Evolutionary conservation across 345 rosid genomes (phyloP).

Genomic region (Syzygium aqueum): DNA sequence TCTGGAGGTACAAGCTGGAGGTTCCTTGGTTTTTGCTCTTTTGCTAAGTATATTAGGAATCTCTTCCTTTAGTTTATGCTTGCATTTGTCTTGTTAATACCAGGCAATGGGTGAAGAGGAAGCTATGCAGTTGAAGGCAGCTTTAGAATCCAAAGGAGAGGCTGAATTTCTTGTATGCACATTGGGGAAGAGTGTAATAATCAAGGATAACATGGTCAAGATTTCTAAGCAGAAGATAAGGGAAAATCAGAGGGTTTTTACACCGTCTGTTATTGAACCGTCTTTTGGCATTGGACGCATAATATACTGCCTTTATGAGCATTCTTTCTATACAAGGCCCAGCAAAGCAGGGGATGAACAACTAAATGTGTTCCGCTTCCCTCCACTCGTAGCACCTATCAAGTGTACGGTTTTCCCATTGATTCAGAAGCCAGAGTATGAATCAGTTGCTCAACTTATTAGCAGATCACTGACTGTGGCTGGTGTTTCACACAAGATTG

Average conservation of each 20-base stretch:
- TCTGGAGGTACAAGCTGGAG: slow-evolving; percentile 5
- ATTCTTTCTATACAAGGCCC: slow-evolving; percentile 76
- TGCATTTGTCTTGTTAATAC: neutral
- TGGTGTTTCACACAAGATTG: slow-evolving; percentile 87
- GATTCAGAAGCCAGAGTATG: slow-evolving; percentile 76
- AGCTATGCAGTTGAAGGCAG: slow-evolving; percentile 78
- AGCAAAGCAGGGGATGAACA: slow-evolving; percentile 92
- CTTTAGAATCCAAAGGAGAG: slow-evolving; percentile 76
- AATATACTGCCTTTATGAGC: slow-evolving; percentile 85
- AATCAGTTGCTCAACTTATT: slow-evolving; percentile 62
- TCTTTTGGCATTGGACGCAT: slow-evolving; percentile 95
- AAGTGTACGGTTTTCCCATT: slow-evolving; percentile 96
- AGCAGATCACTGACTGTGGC: slow-evolving; percentile 61
- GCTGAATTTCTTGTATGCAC: slow-evolving; percentile 72
- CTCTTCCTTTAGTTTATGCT: neutral
- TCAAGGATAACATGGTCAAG: slow-evolving; percentile 76
- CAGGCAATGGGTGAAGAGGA: slow-evolving; percentile 89
- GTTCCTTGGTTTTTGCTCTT: neutral
- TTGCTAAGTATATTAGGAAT: neutral
- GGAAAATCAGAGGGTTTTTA: slow-evolving; percentile 84
- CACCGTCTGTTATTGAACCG: slow-evolving; percentile 92
- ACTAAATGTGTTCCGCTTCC: slow-evolving; percentile 75
- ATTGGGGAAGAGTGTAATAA: slow-evolving; percentile 47
- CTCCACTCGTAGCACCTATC: slow-evolving; percentile 85
- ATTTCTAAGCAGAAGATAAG: slow-evolving; percentile 87